Base-by-base conservation (phyloP, 352 stramenopile species). In the Globisporangium abappressorium region DNA sequence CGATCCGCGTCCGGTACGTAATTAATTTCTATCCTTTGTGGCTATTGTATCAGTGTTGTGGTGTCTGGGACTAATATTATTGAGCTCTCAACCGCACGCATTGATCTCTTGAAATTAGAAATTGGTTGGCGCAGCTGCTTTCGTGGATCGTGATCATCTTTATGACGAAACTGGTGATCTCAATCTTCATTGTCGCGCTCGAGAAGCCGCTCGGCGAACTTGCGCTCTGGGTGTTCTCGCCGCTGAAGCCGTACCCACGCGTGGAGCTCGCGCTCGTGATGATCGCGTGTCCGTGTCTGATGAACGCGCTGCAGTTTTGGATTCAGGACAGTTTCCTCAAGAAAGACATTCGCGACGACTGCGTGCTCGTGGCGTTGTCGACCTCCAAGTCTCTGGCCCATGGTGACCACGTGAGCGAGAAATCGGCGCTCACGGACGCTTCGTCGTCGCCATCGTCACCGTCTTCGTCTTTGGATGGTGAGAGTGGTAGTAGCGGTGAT, bases 271-370 rank as follows among this genome's bases (percentile, higher is more conserved):
- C 73, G 28, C 65, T 97, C 58, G 89, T 97, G 51, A 97, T 97
- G 89, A 92, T 97, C 61, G 85, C 81, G 6, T 97, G 89, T 70
- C 89, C 89, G 51, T 93, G 84, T 64, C 62, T 95, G 22, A 95
- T 97, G 87, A 97, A 97, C 70, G 88, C 83, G 18, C 60, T 95
- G 55, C 89, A 97, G 65, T 97, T 95, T 66, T 97, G 87, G 87
- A 76, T 97, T 38, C 89, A 97, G 71, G 89, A 97, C 78, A 94
- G 80, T 74, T 97, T 95, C 72, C 81, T 97, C 59, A 97, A 95
- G 68, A 94, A 95, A 66, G 85, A 93, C 54, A 73, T 89, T 9
- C 77, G 76, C 9, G 75, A 89, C 57, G 82, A 89, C 64, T 86
- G 79, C 66, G 73, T 83, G 54, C 68, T 86, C 34, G 74, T 90